phyloP scores from a whole-genome alignment of 805 yeast species.

The Komagataella phaffii region DNA sequence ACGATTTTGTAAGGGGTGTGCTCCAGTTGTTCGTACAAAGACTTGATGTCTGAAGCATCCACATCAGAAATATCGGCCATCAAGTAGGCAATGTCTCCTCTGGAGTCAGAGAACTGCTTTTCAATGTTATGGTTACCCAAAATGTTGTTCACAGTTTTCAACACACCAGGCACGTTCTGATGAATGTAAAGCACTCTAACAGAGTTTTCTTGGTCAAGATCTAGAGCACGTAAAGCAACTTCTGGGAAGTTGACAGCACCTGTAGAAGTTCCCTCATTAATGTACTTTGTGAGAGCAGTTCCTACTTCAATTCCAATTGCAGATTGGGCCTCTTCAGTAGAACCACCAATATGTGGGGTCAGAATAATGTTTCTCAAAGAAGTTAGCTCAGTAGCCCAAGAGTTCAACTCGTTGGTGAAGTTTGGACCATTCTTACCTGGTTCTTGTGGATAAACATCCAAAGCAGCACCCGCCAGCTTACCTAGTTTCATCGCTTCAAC shows the following conservation, averaged over 20 bases:
- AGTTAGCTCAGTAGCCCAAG: constrained; percentile 74
- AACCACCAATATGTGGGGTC: constrained; percentile 98
- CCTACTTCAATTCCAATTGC: constrained; percentile 96
- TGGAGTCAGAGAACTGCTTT: constrained; percentile 95
- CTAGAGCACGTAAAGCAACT: constrained; percentile 78
- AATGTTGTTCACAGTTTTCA: constrained; percentile 93
- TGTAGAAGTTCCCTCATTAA: constrained; percentile 88
- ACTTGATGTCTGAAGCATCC: constrained; percentile 66
- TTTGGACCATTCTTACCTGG: constrained; percentile 94
- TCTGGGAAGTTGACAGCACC: constrained; percentile 99
- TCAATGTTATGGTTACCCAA: constrained; percentile 91
- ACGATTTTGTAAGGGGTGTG: constrained; percentile 83
- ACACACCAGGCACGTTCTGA: constrained; percentile 97
- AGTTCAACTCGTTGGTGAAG: constrained; percentile 61
- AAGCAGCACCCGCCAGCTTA: constrained; percentile 92
- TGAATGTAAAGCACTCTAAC: constrained; percentile 94
- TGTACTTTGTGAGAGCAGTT: constrained; percentile 72
- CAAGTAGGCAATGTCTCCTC: constrained; percentile 90
- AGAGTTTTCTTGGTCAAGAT: constrained; percentile 73
- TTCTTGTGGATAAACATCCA: constrained; percentile 94
- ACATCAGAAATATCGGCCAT: constrained; percentile 96
- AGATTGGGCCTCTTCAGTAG: constrained; percentile 97
- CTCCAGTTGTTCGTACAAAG: constrained; percentile 73
- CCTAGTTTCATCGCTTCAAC: constrained; percentile 86
- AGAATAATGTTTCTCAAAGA: constrained; percentile 78